phyloP scores from a whole-genome alignment of 805 yeast genomes.

The Candida coquimbonensis region DNA sequence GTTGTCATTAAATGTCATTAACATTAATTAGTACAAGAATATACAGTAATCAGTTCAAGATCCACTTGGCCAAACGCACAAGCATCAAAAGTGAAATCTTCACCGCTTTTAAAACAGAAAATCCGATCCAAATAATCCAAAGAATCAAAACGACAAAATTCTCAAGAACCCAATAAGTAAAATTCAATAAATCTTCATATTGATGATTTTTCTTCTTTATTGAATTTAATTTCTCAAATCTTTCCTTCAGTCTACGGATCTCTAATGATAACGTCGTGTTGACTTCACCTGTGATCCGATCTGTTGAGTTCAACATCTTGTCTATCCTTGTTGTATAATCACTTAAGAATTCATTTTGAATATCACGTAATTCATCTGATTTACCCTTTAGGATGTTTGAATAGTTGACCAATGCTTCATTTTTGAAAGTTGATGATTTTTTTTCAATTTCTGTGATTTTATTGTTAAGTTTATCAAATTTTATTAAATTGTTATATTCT shows the following conservation, averaged over 20 bases:
- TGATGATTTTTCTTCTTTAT: slow-evolving; percentile 23
- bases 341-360: slow-evolving; percentile 17
- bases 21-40: too few relatives aligned
- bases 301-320: slow-evolving; percentile 53
- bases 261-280: slow-evolving; percentile 64
- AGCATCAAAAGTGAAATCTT: slow-evolving; percentile 9
- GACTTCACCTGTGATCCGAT: slow-evolving; percentile 65
- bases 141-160: slow-evolving; percentile 43
- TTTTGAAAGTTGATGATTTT: slow-evolving; percentile 1
- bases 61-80: not conserved
- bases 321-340: slow-evolving; percentile 45
- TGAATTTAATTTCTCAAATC: slow-evolving; percentile 33
- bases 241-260: slow-evolving; percentile 46
- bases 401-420: slow-evolving; percentile 4
- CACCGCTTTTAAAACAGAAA: slow-evolving; percentile 36
- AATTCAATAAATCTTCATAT: slow-evolving; percentile 27
- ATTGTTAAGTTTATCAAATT: slow-evolving; percentile 9
- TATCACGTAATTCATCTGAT: slow-evolving; percentile 13
- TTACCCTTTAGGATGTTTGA: slow-evolving; percentile 14
- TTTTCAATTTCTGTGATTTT: slow-evolving; percentile 5
- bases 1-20: too few relatives aligned
- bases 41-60: not conserved
- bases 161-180: slow-evolving; percentile 41
- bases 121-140: slow-evolving; percentile 52
- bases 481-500: slow-evolving; percentile 8